A percentile compares a stretch with the other conserved stretches of the same genome.
phyloP scores from a whole-genome alignment of 768 basidiomycete species.

The Nevesoporus exiguus region DNA sequence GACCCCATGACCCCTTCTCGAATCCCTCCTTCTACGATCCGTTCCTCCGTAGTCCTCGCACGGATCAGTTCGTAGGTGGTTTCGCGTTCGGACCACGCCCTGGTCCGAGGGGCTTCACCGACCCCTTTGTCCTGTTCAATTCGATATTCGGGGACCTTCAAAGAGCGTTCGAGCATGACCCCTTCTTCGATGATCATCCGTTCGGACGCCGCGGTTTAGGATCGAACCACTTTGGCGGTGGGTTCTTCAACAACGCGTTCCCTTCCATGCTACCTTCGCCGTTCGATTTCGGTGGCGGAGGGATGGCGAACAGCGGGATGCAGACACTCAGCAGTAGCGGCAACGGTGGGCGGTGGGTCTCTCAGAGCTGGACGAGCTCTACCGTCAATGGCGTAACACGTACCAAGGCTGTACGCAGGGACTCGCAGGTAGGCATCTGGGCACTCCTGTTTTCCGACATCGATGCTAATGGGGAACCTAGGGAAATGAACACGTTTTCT shows the following conservation, averaged over 20 bases:
- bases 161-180: slow-evolving; percentile 31
- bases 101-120: slow-evolving; percentile 47
- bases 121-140: slow-evolving; percentile 74
- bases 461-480: slow-evolving; percentile 29
- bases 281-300: slow-evolving; percentile 13
- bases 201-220: slow-evolving; percentile 17
- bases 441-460: neutral
- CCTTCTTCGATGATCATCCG: slow-evolving; percentile 31
- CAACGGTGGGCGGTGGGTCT: slow-evolving; percentile 37
- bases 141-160: slow-evolving; percentile 59
- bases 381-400: slow-evolving; percentile 69
- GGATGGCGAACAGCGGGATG: slow-evolving; percentile 9
- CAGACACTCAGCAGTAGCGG: slow-evolving; percentile 12
- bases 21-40: slow-evolving; percentile 18
- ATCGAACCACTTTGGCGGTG: slow-evolving; percentile 10
- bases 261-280: slow-evolving; percentile 8
- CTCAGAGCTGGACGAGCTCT: slow-evolving; percentile 54
- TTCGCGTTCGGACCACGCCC: slow-evolving; percentile 19
- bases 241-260: slow-evolving; percentile 13
- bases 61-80: slow-evolving; percentile 25
- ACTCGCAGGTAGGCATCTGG: slow-evolving; percentile 51
- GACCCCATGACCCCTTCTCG: slow-evolving; percentile 17
- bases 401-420: slow-evolving; percentile 49
- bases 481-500: slow-evolving; percentile 75
- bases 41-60: slow-evolving; percentile 25